Conservation (phyloP, 1,284 basidiomycete species). For the Vanrija humicola region DNA sequence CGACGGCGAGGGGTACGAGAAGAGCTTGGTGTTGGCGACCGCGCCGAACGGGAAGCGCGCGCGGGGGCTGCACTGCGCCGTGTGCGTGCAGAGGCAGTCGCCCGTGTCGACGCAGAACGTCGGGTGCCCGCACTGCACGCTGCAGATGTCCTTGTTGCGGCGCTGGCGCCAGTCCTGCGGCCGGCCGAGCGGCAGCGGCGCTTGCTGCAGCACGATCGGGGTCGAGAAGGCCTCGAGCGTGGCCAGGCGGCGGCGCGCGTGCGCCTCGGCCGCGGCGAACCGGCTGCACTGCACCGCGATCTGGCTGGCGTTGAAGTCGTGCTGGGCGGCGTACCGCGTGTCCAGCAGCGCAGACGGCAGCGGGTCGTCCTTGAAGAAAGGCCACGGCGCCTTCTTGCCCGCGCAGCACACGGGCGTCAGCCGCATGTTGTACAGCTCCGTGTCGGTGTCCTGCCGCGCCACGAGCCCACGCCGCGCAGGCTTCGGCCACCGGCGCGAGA, state of each 20-base stretch:
- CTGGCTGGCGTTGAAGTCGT: slow-evolving; percentile 16
- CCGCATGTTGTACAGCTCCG: slow-evolving; percentile 5
- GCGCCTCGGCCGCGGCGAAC: slow-evolving; percentile 12
- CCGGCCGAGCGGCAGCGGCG: slow-evolving; percentile 15
- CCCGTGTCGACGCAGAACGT: slow-evolving; percentile 29
- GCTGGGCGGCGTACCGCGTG: slow-evolving; percentile 9
- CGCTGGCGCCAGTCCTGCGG: slow-evolving; percentile 18
- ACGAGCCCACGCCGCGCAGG: not conserved
- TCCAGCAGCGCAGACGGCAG: slow-evolving; percentile 22
- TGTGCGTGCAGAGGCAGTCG: slow-evolving; percentile 22
- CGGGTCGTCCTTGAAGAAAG: slow-evolving; percentile 32
- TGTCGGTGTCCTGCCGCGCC: not conserved
- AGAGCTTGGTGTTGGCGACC: slow-evolving; percentile 11
- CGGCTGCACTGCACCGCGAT: too few relatives aligned
- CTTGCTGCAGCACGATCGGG: slow-evolving; percentile 7
- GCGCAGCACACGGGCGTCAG: slow-evolving; percentile 32
- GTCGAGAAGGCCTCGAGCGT: slow-evolving; percentile 1
- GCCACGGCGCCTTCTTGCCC: slow-evolving; percentile 24
- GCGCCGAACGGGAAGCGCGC: slow-evolving; percentile 20
- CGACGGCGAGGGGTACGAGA: slow-evolving; percentile 15
- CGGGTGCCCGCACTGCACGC: slow-evolving; percentile 28
- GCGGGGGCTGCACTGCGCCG: slow-evolving; percentile 12
- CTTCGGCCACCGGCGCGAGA: too few relatives aligned
- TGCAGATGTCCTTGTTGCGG: slow-evolving; percentile 12
- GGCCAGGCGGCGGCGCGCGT: slow-evolving; percentile 13